Base-by-base conservation (phyloP, 176 grass and related monocot species). In the Rhynchospora breviuscula region DNA sequence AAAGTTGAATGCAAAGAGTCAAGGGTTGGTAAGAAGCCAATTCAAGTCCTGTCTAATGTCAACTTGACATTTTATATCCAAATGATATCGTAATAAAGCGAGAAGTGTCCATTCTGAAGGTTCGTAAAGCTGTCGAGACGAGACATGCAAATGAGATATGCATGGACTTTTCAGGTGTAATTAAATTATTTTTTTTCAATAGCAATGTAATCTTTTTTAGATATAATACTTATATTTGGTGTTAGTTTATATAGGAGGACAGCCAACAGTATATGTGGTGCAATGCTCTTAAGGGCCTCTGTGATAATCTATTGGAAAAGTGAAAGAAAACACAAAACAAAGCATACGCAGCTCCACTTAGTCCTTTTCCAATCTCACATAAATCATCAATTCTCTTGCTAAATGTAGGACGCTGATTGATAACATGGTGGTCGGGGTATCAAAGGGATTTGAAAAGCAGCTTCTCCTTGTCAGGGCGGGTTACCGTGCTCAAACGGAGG, bases 131-230 rank as follows among this genome's bases (percentile, higher is more conserved):
- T 66, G 69, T 83, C 3, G 96, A 99, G 82, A 95, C 93, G 59
- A 93, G 92, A 69, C 86, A 83, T 67, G 93, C 96, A 5, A 95
- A 95, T 78, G 88, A 95, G 84, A n/a, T n/a, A 95, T 99, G 93
- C 96, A 99, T 17, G 96, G 96, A 15, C 96, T 99, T 89, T 99
- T 95, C 91, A 99, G 96, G 96, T 99, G 87, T 84, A 56, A 63
- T 77, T 77, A 7, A 77, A 56, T 11, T 33, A 33, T 9, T 56
- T 76, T 77, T 44, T 77, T 57, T 0, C 10, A 31, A 19, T 56
- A 56, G 17, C 25, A 56, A 17, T 77, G 14, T 8, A 3, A 0
- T 4, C 12, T 17, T 77, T 56, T 18, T 15, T 51, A 51, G 7
- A 17, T 31, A 7, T 18, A 77, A 12, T 31, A 35, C 14, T 11